Evolutionary conservation across 768 basidiomycete genomes (phyloP).

Genomic region (Serendipita indica): DNA sequence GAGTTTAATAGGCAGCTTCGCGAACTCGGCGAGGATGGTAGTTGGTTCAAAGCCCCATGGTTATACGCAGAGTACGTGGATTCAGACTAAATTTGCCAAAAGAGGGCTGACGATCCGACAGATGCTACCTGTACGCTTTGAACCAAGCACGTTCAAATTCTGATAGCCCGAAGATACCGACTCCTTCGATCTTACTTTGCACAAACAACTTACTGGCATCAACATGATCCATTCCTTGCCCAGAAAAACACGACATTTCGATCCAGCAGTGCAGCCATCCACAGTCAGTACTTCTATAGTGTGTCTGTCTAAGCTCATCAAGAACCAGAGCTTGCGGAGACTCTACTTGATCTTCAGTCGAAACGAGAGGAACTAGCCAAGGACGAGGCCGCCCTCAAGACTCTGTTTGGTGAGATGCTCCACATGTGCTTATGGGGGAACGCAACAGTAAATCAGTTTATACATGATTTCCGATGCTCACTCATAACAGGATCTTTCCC

Average conservation of each 20-base stretch:
- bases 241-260: slow-evolving; percentile 75
- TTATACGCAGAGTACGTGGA: slow-evolving; percentile 77
- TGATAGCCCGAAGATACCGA: slow-evolving; percentile 47
- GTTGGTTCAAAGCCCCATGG: slow-evolving; percentile 92
- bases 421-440: slow-evolving; percentile 94
- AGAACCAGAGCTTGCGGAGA: slow-evolving; percentile 50
- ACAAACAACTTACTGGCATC: slow-evolving; percentile 50
- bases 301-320: background rate
- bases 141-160: background rate
- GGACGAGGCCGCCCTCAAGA: slow-evolving; percentile 39
- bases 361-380: slow-evolving; percentile 31
- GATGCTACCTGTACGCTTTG: slow-evolving; percentile 49
- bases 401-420: slow-evolving; percentile 70
- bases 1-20: slow-evolving; percentile 67
- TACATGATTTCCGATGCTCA: background rate
- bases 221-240: slow-evolving; percentile 66
- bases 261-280: slow-evolving; percentile 60
- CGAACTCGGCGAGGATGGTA: slow-evolving; percentile 32
- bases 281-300: slow-evolving; percentile 36
- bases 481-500: slow-evolving; percentile 63
- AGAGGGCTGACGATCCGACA: slow-evolving; percentile 18
- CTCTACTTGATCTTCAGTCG: slow-evolving; percentile 48
- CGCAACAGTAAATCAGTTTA: slow-evolving; percentile 48
- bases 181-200: slow-evolving; percentile 60
- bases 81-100: slow-evolving; percentile 8